Evolutionary conservation across 306 rosid species (phyloP).

Genomic region (Delonix regia): DNA sequence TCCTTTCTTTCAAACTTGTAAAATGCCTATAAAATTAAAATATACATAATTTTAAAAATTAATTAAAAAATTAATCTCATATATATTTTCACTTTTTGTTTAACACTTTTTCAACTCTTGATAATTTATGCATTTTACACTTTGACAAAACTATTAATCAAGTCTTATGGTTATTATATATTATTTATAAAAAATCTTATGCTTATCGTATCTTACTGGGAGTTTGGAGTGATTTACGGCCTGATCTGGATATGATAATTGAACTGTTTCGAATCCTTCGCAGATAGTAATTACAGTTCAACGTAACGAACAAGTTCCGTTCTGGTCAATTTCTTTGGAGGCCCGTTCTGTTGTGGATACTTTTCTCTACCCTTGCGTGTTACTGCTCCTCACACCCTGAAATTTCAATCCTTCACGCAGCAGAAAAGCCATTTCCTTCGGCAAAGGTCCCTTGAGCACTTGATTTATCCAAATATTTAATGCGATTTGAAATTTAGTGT

Average conservation of each 20-base stretch:
- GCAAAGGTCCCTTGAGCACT: neutral
- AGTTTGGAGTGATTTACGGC: neutral
- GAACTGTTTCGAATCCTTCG: neutral
- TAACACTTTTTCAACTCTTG: too few relatives aligned
- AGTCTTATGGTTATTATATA: too few relatives aligned
- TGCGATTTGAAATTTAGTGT: constrained; percentile 28
- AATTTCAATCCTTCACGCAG: constrained; percentile 11
- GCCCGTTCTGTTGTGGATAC: constrained; percentile 22
- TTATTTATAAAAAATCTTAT: too few relatives aligned
- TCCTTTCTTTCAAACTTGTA: too few relatives aligned
- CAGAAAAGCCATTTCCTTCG: constrained; percentile 26
- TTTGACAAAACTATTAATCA: too few relatives aligned
- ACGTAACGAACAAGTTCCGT: constrained; percentile 37
- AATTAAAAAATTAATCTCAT: too few relatives aligned
- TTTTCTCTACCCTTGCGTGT: constrained; percentile 27
- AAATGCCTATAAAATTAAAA: too few relatives aligned
- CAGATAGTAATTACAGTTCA: neutral
- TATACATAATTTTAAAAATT: too few relatives aligned
- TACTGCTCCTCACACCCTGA: constrained; percentile 25
- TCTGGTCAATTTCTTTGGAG: constrained; percentile 8
- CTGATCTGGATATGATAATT: neutral
- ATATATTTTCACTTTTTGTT: too few relatives aligned
- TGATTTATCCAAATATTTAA: neutral
- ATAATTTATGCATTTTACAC: too few relatives aligned
- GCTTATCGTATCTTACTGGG: too few relatives aligned